Percentiles rank a stretch among this genome's conserved stretches.
Evolutionary conservation across 2,329 filamentous ascomycete genomes (phyloP).

Genomic region (Cercospora sojina): DNA sequence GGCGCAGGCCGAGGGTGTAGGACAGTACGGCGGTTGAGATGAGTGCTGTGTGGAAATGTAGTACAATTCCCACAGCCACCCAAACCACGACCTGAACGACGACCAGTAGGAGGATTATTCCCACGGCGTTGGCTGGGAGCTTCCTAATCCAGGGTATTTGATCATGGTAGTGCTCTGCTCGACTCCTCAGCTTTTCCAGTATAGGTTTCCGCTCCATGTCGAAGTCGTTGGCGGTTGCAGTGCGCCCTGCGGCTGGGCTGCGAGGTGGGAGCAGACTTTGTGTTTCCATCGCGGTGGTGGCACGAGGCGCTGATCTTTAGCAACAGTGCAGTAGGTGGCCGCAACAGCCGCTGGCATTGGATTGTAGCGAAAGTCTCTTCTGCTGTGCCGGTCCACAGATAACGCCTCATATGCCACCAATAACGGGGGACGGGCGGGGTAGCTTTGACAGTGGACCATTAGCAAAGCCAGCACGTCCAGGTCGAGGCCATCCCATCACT

Average conservation of each 20-base stretch:
- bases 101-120: constrained; percentile 56
- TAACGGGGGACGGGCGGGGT: constrained; percentile 19
- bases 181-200: constrained; percentile 21
- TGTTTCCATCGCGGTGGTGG: not conserved
- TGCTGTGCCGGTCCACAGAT: constrained; percentile 1
- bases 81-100: constrained; percentile 58
- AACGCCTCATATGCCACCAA: not conserved
- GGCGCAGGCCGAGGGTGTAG: constrained; percentile 84
- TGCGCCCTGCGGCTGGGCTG: not conserved
- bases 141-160: constrained; percentile 56
- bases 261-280: not conserved
- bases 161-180: constrained; percentile 46
- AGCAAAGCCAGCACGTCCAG: not conserved
- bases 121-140: constrained; percentile 57
- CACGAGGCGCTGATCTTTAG: not conserved
- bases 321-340: not conserved
- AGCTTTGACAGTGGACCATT: constrained; percentile 7
- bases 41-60: constrained; percentile 53
- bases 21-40: constrained; percentile 79
- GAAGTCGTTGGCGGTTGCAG: constrained; percentile 15
- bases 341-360: not conserved
- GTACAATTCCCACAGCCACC: constrained; percentile 57
- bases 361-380: not conserved
- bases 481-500: constrained; percentile 8
- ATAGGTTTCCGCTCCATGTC: constrained; percentile 13